Base-by-base conservation (phyloP, 2,329 filamentous ascomycete species). In the Dactylellina leptospora region DNA sequence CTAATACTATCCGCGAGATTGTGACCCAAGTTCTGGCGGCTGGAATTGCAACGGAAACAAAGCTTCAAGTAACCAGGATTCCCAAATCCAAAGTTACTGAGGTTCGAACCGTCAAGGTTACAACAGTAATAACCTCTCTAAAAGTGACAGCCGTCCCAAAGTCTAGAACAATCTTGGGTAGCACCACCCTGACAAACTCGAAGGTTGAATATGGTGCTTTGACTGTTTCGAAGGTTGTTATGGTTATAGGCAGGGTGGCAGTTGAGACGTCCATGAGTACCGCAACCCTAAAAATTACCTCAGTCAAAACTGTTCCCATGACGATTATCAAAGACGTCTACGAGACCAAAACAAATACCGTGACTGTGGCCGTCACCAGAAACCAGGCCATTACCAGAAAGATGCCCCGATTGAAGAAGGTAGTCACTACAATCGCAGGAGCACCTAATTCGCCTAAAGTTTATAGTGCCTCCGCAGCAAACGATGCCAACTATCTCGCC, bases 401-500 rank as follows among this genome's bases (percentile, higher is more conserved):
- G 16, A 25, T 48, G 22, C 4, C 50, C 22, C 30, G 20, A 3
- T 27, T 6, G n/a, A 38, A 13, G 36, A 18, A 51, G 4, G n/a
- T n/a, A n/a, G n/a, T n/a, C n/a, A n/a, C n/a, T n/a, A 59, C 27
- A 22, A 59, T 20, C 5, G 10, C 48, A 10, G 60, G 27, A 1
- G 42, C 45, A 8, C 64, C 68, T 3, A 25, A 25, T 10, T 38
- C 47, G 3, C 10, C 9, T 11, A n/a, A 16, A 8, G 45, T 33
- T 20, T 40, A 27, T 20, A 9, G 22, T n/a, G 28, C n/a, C 22
- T 50, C 53, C 25, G 44, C 58, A 6, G 47, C 54, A 11, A 27
- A 45, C 11, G 33, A 38, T 11, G 68, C 51, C 8, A 38, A 40
- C 27, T 72, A 47, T 38, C 68, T 72, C 27, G 68, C 68, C 38